Evolutionary conservation across 305 asterid genomes (phyloP), one percentile per base, ranked within the genome.

Genomic region (Fraxinus sp.): DNA sequence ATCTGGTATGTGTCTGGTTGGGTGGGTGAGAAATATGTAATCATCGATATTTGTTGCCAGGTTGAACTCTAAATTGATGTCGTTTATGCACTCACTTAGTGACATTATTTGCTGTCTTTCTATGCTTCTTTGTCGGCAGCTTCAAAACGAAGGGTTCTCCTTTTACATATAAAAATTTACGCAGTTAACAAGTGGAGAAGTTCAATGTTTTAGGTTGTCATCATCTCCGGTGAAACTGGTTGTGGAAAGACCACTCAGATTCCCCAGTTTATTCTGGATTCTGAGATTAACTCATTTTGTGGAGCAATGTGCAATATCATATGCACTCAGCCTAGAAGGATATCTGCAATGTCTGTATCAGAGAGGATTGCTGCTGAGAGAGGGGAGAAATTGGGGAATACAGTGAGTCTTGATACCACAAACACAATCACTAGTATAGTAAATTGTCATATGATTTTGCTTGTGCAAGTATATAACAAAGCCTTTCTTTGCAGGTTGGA

Each of bases 241-340:
- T 96, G 99, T 83, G 98, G 99, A 73, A 96, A 96, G 89, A 96
- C 99, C 64, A 96, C 99, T 44, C 99, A 95, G 89, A 91, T 96
- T 79, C 98, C 98, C 8, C 98, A 96, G 79, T 93, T 88, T 84
- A 93, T 96, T 89, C 87, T 96, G 88, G 99, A 96, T 89, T 88
- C 97, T 3, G 95, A 96, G 90, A 89, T 91, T 80, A 91, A 91
- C 44, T 80, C 91, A 72, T 64, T 84, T 86, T 92, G 85, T 79
- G 98, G 98, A 81, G 97, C 90, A 83, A 78, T 26, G 83, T 96
- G 99, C 89, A 94, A 88, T 88, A 91, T 96, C 46, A 91, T 93
- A 84, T 94, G 99, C 76, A 94, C 98, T 52, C 98, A 96, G 81
- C 99, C 98, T 41, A 91, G 99, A 88, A 89, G 90, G 86, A 93